Base-by-base conservation (phyloP, 805 yeast species). In the Kodamaea laetipori region DNA sequence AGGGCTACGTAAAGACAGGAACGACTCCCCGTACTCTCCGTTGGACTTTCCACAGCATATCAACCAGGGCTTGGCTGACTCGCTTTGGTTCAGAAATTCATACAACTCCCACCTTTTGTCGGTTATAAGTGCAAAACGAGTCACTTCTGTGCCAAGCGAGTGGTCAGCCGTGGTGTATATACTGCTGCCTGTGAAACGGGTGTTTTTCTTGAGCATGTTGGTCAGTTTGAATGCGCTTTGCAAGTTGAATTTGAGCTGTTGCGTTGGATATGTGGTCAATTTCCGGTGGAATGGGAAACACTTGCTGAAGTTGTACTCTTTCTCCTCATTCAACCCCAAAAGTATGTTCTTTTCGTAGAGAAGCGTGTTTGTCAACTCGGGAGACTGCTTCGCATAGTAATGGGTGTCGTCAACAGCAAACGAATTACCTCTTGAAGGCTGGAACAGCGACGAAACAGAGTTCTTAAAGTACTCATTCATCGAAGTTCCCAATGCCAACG, bases 201-300 rank as follows among this genome's bases (percentile, higher is more conserved):
- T 30, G 8, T 49, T 44, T 45, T 62, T 66, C 42, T 58, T 67
- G 17, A 60, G 48, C 36, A 62, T 54, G 2, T 55, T 36, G 4
- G 53, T 52, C 46, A 47, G 49, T 41, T 57, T 58, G 47, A 57
- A 57, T 1, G 60, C 51, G 10, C 49, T 36, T 8, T 43, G 52
- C 46, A 59, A 39, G 41, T 53, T 49, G 31, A 62, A 51, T 45
- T 61, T 67, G 73, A 35, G 80, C 72, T 46, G 86, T 73, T 41
- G 89, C 61, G 63, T 81, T 66, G 50, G 81, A 70, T 57, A 77
- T 66, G 51, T 75, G 48, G 64, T 74, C 67, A 40, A 80, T 66
- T 61, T 82, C 46, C 96, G 73, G 57, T 84, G 86, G 43, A 81
- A 78, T 0, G 97, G 97, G 63, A 88, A 90, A 53, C 92, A 87